Conservation (phyloP, 164 flowering plant genomes). For the Brasenia schreberi region DNA sequence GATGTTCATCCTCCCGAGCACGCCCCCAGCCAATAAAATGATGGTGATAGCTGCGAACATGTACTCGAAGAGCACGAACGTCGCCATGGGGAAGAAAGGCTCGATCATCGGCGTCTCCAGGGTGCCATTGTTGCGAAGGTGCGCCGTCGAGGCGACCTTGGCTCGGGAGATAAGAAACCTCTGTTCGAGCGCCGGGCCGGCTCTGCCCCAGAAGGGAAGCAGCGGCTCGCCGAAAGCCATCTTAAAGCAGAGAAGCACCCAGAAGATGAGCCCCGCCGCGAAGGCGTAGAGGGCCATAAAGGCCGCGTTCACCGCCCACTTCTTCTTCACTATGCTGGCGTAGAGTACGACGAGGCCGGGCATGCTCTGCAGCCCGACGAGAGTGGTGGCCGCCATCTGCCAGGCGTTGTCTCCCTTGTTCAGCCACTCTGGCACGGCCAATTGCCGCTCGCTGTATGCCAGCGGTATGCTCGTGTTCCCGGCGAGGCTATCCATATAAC, state of each 20-base stretch:
- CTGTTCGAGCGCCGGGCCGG: slow-evolving; percentile 4
- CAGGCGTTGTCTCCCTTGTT: slow-evolving; percentile 38
- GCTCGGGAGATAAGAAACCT: slow-evolving; percentile 10
- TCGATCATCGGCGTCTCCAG: slow-evolving; percentile 17
- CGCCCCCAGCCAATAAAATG: slow-evolving; percentile 17
- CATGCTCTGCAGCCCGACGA: slow-evolving; percentile 47
- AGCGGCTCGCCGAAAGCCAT: slow-evolving; percentile 17
- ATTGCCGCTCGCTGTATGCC: not conserved
- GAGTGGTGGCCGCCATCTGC: slow-evolving; percentile 36
- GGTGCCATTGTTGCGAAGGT: slow-evolving; percentile 15
- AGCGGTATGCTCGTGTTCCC: not conserved
- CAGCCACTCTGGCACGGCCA: slow-evolving; percentile 10
- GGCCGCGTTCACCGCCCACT: slow-evolving; percentile 23
- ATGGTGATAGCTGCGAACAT: slow-evolving; percentile 24
- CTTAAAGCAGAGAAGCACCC: slow-evolving; percentile 7
- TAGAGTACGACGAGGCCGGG: slow-evolving; percentile 42
- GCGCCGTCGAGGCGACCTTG: slow-evolving; percentile 8
- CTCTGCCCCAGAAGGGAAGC: slow-evolving; percentile 16
- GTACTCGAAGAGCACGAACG: slow-evolving; percentile 46
- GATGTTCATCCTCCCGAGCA: slow-evolving; percentile 22
- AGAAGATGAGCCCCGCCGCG: slow-evolving; percentile 17
- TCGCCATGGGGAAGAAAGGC: slow-evolving; percentile 21
- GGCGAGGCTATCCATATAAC: no score
- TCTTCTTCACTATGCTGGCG: slow-evolving; percentile 20
- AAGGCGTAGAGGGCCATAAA: slow-evolving; percentile 23